Evolutionary conservation across 164 flowering plant species (phyloP).

Genomic region (Magnolia kwangsiensis): DNA sequence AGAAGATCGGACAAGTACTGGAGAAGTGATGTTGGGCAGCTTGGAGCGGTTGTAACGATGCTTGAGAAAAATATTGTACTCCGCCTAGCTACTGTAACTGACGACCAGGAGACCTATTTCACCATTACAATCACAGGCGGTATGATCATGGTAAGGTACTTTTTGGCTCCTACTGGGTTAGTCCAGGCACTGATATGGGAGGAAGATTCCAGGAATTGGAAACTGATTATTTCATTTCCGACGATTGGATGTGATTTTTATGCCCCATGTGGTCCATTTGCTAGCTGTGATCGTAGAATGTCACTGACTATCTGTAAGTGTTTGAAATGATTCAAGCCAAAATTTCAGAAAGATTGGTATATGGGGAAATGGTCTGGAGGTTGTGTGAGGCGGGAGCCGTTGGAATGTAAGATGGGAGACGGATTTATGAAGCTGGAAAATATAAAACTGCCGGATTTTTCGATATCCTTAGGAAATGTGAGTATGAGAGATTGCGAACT

Average conservation of each 20-base stretch:
- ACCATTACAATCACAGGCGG: background rate
- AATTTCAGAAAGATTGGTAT: conserved; percentile 14
- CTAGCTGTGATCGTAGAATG: conserved; percentile 12
- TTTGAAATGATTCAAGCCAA: conserved; percentile 37
- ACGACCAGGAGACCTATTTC: background rate
- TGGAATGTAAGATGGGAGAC: conserved; percentile 15
- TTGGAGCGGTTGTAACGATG: background rate
- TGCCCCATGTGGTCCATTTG: conserved; percentile 9
- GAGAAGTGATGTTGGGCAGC: conserved; percentile 2
- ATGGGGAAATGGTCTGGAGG: conserved; percentile 13
- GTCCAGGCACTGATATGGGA: background rate
- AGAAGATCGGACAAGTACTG: background rate
- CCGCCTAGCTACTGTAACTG: background rate
- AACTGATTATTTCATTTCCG: background rate
- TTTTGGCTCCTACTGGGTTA: background rate
- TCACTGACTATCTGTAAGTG: background rate
- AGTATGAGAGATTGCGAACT: conserved; percentile 7
- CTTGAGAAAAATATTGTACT: background rate
- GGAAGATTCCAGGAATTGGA: background rate
- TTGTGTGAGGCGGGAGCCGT: conserved; percentile 5
- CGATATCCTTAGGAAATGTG: background rate
- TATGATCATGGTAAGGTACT: background rate
- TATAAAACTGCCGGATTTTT: conserved; percentile 27
- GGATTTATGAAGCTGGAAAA: conserved; percentile 19
- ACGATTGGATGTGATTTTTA: background rate